Conservation (phyloP, 352 stramenopile species). For the Globisporangium splendens region DNA sequence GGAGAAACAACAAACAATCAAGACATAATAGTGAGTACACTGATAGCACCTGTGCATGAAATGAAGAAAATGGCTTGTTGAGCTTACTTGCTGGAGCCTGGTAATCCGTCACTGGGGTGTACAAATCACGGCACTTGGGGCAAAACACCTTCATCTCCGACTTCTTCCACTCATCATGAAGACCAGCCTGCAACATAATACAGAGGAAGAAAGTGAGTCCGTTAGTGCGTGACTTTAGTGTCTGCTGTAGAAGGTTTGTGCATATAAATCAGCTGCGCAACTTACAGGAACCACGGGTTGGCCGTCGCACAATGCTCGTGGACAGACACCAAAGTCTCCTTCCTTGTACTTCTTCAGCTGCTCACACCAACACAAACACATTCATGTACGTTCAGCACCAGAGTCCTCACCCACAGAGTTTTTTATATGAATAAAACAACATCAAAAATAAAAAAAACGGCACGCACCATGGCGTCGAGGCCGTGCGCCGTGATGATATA, state of each 20-base stretch:
- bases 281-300: constrained; percentile 80
- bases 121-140: constrained; percentile 86
- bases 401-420: no score
- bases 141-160: constrained; percentile 91
- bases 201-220: no score
- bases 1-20: neutral
- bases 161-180: constrained; percentile 88
- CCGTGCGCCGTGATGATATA: constrained; percentile 90
- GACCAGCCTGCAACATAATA: constrained; percentile 43
- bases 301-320: constrained; percentile 76
- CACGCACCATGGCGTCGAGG: constrained; percentile 80
- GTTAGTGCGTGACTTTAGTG: no score
- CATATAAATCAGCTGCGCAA: constrained; percentile 1
- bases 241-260: no score
- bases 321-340: constrained; percentile 85
- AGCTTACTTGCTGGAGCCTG: constrained; percentile 78
- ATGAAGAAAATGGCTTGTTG: neutral
- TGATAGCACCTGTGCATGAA: neutral
- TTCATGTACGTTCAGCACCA: neutral
- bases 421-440: neutral
- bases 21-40: constrained; percentile 7
- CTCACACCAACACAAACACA: constrained; percentile 1
- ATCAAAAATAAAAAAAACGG: neutral
- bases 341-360: constrained; percentile 89
- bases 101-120: constrained; percentile 82